phyloP scores from a whole-genome alignment of 2,329 filamentous ascomycete genomes.

The Aurifilum marmelostoma region DNA sequence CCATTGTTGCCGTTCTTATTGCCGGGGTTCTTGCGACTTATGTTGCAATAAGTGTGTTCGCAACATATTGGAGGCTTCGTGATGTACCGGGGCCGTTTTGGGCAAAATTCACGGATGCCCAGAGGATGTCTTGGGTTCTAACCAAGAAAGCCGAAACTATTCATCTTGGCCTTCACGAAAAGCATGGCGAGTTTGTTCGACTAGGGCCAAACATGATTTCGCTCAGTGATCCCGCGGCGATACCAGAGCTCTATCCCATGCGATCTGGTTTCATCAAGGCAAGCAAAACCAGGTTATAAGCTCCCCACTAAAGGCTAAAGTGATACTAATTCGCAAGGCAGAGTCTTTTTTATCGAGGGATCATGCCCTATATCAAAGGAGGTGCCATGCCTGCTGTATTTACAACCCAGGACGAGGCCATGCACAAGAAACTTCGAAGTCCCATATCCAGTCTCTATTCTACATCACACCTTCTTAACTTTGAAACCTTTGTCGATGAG shows the following conservation, averaged over 20 bases:
- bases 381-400: slow-evolving; percentile 29
- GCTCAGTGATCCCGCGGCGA: slow-evolving; percentile 43
- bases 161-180: slow-evolving; percentile 41
- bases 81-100: slow-evolving; percentile 34
- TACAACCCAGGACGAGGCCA: slow-evolving; percentile 17
- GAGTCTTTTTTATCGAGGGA: slow-evolving; percentile 36
- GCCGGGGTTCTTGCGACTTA: background rate
- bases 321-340: slow-evolving; percentile 3
- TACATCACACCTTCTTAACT: background rate
- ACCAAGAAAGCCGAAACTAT: slow-evolving; percentile 30
- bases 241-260: slow-evolving; percentile 32
- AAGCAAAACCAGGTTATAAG: background rate
- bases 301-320: too few species aligned
- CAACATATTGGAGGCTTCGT: slow-evolving; percentile 29
- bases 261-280: slow-evolving; percentile 33
- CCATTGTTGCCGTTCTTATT: background rate
- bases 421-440: slow-evolving; percentile 10
- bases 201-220: slow-evolving; percentile 53
- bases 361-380: slow-evolving; percentile 33
- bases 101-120: slow-evolving; percentile 31
- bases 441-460: slow-evolving; percentile 18
- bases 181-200: slow-evolving; percentile 52
- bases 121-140: slow-evolving; percentile 31
- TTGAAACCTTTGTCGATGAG: slow-evolving; percentile 16
- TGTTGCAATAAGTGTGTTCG: background rate